Evolutionary conservation across 2,329 filamentous ascomycete species (phyloP), one percentile per base, ranked within the genome.

Genomic region (Dactylonectria macrodidyma): DNA sequence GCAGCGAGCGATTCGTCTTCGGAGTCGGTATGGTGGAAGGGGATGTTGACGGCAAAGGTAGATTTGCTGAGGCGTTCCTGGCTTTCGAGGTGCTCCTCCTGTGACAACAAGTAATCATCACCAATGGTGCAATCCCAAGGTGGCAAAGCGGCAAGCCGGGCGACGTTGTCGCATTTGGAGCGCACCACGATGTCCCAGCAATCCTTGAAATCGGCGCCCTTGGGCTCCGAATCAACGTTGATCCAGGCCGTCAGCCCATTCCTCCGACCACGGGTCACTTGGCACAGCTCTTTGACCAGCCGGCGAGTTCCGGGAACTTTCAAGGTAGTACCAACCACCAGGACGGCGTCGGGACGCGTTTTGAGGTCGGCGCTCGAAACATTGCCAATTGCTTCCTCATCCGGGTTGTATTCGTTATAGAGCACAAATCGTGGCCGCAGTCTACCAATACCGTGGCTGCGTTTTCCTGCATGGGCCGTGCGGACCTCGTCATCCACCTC

Each of bases 341-440:
- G 91, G 30, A 99, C 89, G 19, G 95, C 95, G 79, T 98, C 96
- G 0, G 96, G 95, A 44, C 95, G 89, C 48, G 92, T 89, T 68
- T 94, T 92, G 66, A 98, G 84, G 79, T 99, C 96, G 5, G 95
- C 92, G 71, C 90, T 91, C 59, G 95, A 94, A 47, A 97, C 95
- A 24, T 93, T 93, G 50, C 95, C 95, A 79, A 99, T 99, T 14
- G 96, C 95, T 74, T 98, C 95, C 73, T 96, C 94, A 72, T 99
- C 96, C 0, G 96, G 96, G 78, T 98, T 98, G 79, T 94, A 92
- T 80, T 99, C 96, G 79, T 98, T 98, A 84, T 99, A 99, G 10
- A 99, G 87, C 5, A 98, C 95, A 84, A 99, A 98, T 65, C 96
- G 90, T 24, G 96, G 96, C 24, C 96, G 90, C 70, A 99, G 84